Base-by-base conservation (phyloP, 1,284 basidiomycete genomes). In the Rhodotorula sp. region DNA sequence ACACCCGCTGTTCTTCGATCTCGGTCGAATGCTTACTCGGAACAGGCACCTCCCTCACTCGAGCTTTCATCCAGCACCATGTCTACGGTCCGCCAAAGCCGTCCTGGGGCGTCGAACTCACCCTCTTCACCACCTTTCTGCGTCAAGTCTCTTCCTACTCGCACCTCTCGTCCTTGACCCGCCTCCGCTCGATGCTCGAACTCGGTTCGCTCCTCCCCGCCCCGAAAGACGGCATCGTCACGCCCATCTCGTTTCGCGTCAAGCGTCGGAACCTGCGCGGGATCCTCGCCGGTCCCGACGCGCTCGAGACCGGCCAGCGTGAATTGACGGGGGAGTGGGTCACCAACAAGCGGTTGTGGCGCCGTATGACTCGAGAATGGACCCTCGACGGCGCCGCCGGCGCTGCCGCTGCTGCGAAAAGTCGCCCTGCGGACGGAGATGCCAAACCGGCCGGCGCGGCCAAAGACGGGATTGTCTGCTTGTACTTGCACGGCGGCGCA, bases 281-380 rank as follows among this genome's bases (percentile, higher is more conserved):
- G 5, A 88, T 96, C 63, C 86, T 97, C 31, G 84, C 88, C 14
- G 85, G 89, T 20, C 87, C 87, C 68, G 91, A 98, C 79, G 86
- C 86, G n/a, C 79, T 84, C 15, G 92, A 92, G 82, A 85, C 85
- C 64, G 92, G 89, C 64, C 84, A 81, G 23, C 87, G 96, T 10
- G 91, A 95, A 79, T 85, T 99, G 58, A 89, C 89, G 2, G 96
- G 93, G 7, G 97, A 99, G 84, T 99, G 96, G 96, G 90, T 98
- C 26, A 91, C 98, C 21, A 92, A 93, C 61, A 91, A 91, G 81
- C 88, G 88, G 76, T 88, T 95, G 1, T 98, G 95, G 94, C 89
- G 89, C 75, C 85, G 89, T 29, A 84, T 97, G 73, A 94, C 97
- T 80, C 83, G 87, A 6, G 93, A 97, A 79, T 93, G 92, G 63